Conservation (phyloP, 164 flowering plant genomes). For the Stephania yunnanensis region DNA sequence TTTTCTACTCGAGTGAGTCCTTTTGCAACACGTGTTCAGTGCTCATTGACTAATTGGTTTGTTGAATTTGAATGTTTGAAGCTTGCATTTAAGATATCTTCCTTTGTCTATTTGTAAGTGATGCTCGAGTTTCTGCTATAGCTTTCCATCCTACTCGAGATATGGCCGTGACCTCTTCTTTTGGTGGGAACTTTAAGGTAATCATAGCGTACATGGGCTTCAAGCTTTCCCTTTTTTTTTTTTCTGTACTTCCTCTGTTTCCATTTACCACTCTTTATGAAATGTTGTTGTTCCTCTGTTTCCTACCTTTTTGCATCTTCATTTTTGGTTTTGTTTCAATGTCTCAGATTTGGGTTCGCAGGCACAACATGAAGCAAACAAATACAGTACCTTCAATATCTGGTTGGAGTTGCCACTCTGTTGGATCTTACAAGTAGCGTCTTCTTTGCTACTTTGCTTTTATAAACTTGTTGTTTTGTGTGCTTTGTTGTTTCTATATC, state of each 20-base stretch:
- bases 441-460: neutral
- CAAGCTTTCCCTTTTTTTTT: neutral
- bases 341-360: constrained; percentile 65
- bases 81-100: neutral
- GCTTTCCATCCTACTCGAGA: constrained; percentile 70
- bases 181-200: constrained; percentile 96
- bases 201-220: neutral
- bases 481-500: neutral
- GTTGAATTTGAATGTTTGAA: neutral
- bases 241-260: too few species aligned
- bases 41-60: neutral
- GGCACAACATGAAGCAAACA: constrained; percentile 26
- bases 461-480: neutral
- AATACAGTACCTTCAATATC: constrained; percentile 31
- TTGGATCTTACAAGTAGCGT: constrained; percentile 90
- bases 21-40: neutral
- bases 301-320: neutral
- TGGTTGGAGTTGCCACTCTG: constrained; percentile 92
- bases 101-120: constrained; percentile 33
- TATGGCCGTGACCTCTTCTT: constrained; percentile 82
- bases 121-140: constrained; percentile 70
- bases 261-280: too few species aligned
- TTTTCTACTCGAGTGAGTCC: neutral
- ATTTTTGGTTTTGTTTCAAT: constrained; percentile 2
- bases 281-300: too few species aligned